Base-by-base conservation (phyloP, 106 monocot species). In the Chionographis japonica region DNA sequence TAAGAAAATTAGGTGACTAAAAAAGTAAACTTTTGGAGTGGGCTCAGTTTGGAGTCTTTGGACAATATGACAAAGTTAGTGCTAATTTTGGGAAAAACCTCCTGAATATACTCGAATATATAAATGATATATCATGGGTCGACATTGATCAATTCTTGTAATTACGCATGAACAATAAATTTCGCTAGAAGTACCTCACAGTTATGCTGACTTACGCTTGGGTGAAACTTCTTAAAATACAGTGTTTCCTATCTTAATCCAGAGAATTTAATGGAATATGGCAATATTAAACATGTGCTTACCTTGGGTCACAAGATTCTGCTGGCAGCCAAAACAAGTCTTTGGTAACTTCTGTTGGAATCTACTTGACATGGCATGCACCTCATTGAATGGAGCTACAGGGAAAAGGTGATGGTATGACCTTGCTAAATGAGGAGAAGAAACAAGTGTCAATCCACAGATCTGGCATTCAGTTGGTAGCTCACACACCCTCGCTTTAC, bases 341-440 rank as follows among this genome's bases (percentile, higher is more conserved):
- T 80, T 76, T 17, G 80, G 72, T 61, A 72, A 55, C 72, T 90
- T 98, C 71, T 84, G 86, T 46, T 71, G 67, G 36, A 72, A 54
- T 78, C 68, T 86, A 71, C 56, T 73, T 60, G 59, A 15, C 14
- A 49, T 65, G 61, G 68, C 39, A 12, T 84, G 62, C 6, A 81
- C 79, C 54, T 98, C 97, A 82, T 98, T 72, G 52, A 90, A 98
- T 68, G 90, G 89, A 68, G 76, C 63, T 56, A 98, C 87, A 56
- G 97, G 97, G 61, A 98, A 98, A 40, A 98, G 89, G 71, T 98
- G 97, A 76, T 92, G 97, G 75, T 98, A 98, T 64, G 97, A 92
- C 62, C 97, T 84, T 60, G 92, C 97, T 49, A 98, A 74, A 81
- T 98, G 97, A 19, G 97, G 97, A 66, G 97, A 98, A 71, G 92